Evolutionary conservation across 331 rosid genomes (phyloP).

Genomic region (Malus hybrid): DNA sequence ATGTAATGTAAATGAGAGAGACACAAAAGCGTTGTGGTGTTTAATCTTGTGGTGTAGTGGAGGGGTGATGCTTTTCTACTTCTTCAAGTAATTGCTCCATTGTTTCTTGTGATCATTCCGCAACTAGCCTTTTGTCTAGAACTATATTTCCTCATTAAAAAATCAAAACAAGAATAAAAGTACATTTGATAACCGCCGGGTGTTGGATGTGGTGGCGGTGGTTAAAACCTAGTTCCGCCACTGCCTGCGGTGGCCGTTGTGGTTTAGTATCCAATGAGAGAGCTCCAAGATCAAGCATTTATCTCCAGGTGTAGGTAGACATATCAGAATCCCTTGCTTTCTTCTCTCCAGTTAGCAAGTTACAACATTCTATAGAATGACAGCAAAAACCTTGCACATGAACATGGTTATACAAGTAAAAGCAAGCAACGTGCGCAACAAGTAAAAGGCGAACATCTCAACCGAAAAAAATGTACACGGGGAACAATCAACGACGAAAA

Average conservation of each 20-base stretch:
- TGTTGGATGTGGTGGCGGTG: too few relatives aligned
- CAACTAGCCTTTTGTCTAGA: too few relatives aligned
- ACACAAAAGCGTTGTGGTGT: not conserved
- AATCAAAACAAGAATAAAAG: too few relatives aligned
- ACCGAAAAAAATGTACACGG: too few relatives aligned
- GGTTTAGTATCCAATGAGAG: too few relatives aligned
- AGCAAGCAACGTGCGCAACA: not conserved
- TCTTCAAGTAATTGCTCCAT: not conserved
- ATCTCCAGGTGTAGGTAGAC: too few relatives aligned
- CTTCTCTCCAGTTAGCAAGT: not conserved
- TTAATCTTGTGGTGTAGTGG: not conserved
- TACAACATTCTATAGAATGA: not conserved
- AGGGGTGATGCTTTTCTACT: constrained; percentile 4
- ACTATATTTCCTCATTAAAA: too few relatives aligned
- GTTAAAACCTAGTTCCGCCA: too few relatives aligned
- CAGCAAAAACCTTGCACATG: not conserved
- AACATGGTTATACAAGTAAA: not conserved
- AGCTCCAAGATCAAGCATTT: too few relatives aligned
- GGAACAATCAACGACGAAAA: not conserved
- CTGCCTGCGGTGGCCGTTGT: too few relatives aligned
- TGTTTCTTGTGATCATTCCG: too few relatives aligned
- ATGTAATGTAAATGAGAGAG: not conserved
- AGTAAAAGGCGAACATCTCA: not conserved
- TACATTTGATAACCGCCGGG: too few relatives aligned
- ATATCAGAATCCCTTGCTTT: not conserved